Base-by-base conservation (phyloP, 2,329 filamentous ascomycete species). In the Cladosporium sp. region DNA sequence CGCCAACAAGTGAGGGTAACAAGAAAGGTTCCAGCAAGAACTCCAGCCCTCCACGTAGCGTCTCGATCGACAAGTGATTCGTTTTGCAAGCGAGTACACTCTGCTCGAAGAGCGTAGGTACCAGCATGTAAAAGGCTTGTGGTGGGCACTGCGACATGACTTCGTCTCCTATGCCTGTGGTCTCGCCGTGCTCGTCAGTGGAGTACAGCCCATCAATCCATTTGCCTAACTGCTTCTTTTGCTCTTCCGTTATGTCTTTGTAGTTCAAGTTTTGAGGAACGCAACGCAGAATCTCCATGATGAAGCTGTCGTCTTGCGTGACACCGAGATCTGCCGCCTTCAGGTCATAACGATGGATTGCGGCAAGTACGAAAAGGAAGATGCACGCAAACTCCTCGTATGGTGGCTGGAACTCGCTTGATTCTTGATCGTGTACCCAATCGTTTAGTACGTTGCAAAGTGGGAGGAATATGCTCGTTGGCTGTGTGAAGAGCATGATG, bases 381-480 rank as follows among this genome's bases (percentile, higher is more conserved):
- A 93, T 88, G 0, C 90, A 88, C 0, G 91, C 91, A 70, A 94
- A 95, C 71, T 96, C 92, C 72, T 95, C 92, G 71, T 95, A 95
- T 0, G 93, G 88, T 0, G 91, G 91, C 74, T 94, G 91, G 71
- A 92, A 92, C 74, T 95, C 92, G 62, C 82, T 84, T 77, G 93
- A 91, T 70, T 94, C 91, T 67, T 93, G 91, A 46, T 94, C 91
- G 71, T 93, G 92, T 13, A 85, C 83, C 91, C 91, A 95, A 67
- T 86, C 87, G 70, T 95, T 91, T 14, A 96, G 81, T 13, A 94
- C 81, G 25, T 88, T 86, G 75, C 90, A 93, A 1, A 95, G 78
- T 1, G 91, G 91, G 58, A 88, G 86, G 3, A 95, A 78, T 13
- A 95, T 85, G n/a, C 85, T 85, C 0, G 85, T 81, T 0, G 90